Conservation (phyloP, 2,329 filamentous ascomycete genomes). For the Thielaviopsis punctulata region DNA sequence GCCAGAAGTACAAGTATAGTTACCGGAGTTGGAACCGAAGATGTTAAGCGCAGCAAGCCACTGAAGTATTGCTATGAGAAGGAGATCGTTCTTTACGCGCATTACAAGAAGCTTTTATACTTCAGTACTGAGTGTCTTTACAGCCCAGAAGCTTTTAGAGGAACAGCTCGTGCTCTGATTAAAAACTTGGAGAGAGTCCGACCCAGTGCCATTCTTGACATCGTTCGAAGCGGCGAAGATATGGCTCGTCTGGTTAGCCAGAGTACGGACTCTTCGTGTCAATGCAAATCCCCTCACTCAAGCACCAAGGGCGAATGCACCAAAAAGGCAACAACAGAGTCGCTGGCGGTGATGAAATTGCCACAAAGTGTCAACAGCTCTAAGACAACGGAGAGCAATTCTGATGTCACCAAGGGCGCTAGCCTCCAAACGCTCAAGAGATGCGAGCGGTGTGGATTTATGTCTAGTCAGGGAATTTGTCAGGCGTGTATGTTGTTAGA, state of each 20-base stretch:
- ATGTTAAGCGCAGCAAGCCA: conserved; percentile 90
- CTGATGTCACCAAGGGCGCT: conserved; percentile 19
- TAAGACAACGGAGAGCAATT: conserved; percentile 14
- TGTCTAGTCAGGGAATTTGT: conserved; percentile 85
- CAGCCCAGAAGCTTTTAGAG: conserved; percentile 89
- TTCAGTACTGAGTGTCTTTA: conserved; percentile 98
- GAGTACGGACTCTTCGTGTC: neutral
- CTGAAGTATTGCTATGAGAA: conserved; percentile 98
- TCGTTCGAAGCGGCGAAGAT: conserved; percentile 87
- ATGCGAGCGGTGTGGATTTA: conserved; percentile 80
- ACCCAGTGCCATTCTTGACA: conserved; percentile 85
- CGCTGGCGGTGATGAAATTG: too few species aligned
- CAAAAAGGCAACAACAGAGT: conserved; percentile 15
- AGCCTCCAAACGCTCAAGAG: conserved; percentile 52
- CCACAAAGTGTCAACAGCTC: neutral
- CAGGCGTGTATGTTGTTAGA: conserved; percentile 87
- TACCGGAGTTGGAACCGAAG: conserved; percentile 58
- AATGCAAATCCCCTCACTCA: neutral
- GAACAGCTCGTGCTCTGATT: conserved; percentile 77
- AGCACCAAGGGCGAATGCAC: neutral
- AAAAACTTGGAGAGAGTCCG: conserved; percentile 89
- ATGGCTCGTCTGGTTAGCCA: conserved; percentile 64
- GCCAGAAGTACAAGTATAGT: conserved; percentile 83
- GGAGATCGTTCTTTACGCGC: conserved; percentile 93
- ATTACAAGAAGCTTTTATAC: conserved; percentile 93